These are phyloP conservation scores for Pseudogymnoascus sp. DNA, from an alignment of 2,329 filamentous ascomycete genomes.

Conservation along the genomic window DNA sequence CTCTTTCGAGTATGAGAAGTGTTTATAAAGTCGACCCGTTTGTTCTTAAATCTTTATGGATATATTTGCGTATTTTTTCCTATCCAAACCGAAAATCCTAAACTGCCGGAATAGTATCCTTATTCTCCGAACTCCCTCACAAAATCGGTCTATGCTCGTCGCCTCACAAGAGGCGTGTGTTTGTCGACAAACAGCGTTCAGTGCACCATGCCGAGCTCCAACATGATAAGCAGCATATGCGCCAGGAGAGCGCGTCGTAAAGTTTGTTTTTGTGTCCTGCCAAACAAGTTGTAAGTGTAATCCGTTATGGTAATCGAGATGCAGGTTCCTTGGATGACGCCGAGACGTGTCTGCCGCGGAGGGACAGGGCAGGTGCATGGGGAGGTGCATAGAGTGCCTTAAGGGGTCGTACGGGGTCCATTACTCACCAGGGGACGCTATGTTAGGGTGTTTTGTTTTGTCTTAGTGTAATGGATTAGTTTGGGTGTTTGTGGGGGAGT, in stretches of 20 bases:
- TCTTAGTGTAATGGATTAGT: background rate
- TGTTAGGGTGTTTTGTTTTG: background rate
- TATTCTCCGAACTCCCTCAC: background rate
- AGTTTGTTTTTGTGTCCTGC: background rate
- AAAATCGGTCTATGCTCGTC: background rate
- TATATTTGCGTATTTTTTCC: background rate
- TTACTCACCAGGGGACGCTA: background rate
- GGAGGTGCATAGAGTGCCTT: background rate
- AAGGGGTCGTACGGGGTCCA: background rate
- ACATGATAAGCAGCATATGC: background rate
- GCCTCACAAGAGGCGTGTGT: background rate
- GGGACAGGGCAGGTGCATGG: background rate
- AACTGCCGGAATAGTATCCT: background rate
- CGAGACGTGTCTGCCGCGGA: background rate
- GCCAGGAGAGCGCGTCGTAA: background rate
- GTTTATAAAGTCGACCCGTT: background rate
- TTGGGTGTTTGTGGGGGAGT: background rate
- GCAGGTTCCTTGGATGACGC: background rate
- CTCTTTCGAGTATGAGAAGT: background rate
- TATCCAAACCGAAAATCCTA: background rate
- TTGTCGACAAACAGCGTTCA: background rate
- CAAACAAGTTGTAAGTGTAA: background rate
- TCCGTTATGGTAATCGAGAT: background rate
- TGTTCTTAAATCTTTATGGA: background rate
- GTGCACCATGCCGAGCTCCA: background rate